phyloP scores from a whole-genome alignment of 2,329 filamentous ascomycete genomes.

The Colletotrichum sp. region DNA sequence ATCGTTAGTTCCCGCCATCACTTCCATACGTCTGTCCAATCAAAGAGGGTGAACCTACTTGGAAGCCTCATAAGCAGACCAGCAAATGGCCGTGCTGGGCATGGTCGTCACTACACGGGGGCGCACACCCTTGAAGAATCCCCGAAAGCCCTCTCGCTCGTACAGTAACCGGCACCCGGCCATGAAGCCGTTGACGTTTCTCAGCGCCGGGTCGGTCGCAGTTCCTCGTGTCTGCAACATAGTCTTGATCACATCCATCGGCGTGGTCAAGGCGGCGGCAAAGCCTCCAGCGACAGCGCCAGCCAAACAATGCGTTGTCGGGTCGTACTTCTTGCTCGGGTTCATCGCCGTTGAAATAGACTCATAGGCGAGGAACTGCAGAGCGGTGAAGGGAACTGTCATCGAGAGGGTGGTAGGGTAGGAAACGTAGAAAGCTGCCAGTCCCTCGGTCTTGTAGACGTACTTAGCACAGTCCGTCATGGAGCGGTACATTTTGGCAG shows the following conservation, averaged over 20 bases:
- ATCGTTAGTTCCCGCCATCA: background rate
- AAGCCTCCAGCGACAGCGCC: conserved; percentile 93
- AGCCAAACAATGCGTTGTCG: conserved; percentile 89
- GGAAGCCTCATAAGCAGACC: conserved; percentile 77
- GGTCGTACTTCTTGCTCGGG: conserved; percentile 84
- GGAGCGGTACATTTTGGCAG: conserved; percentile 83
- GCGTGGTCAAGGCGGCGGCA: conserved; percentile 91
- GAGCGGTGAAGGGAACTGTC: conserved; percentile 96
- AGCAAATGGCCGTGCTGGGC: conserved; percentile 99
- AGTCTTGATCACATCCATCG: conserved; percentile 98
- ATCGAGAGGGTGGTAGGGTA: conserved; percentile 98
- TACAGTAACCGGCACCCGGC: conserved; percentile 84
- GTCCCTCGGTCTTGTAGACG: conserved; percentile 85
- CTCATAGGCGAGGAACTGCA: conserved; percentile 98
- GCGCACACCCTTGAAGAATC: conserved; percentile 92
- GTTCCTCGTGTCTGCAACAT: conserved; percentile 92
- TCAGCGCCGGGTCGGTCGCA: conserved; percentile 78
- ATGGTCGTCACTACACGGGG: conserved; percentile 95
- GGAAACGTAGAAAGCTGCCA: conserved; percentile 95
- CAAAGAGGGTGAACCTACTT: conserved; percentile 54
- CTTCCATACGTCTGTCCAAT: background rate
- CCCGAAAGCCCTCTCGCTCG: conserved; percentile 79
- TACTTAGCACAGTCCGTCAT: conserved; percentile 86
- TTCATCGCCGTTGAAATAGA: conserved; percentile 95
- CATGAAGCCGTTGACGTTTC: conserved; percentile 81